A percentile compares a stretch with the other conserved stretches of the same genome.
Conservation (phyloP, 495 filamentous ascomycete species). For the Xylaria venustula region DNA sequence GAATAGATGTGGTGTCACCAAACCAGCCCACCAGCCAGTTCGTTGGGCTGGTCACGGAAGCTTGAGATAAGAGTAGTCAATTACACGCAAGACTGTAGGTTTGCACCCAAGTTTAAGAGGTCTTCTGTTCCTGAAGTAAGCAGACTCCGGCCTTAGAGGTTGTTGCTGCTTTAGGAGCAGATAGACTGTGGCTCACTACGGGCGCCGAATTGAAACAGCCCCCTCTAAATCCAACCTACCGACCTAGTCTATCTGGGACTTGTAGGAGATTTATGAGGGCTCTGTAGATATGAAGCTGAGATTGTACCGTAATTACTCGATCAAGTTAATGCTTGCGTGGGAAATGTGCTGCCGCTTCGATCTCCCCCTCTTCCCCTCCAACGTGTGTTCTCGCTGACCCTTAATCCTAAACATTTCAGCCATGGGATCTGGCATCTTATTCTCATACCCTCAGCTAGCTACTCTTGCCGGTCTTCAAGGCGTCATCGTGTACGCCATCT, state of each 20-base stretch:
- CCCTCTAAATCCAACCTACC: slow-evolving; percentile 48
- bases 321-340: slow-evolving; percentile 95
- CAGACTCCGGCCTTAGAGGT: slow-evolving; percentile 10
- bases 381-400: slow-evolving; percentile 23
- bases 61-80: slow-evolving; percentile 15
- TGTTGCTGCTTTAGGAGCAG: slow-evolving; percentile 9
- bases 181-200: slow-evolving; percentile 75
- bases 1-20: slow-evolving; percentile 31
- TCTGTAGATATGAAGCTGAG: slow-evolving; percentile 69
- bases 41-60: background rate
- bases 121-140: slow-evolving; percentile 16
- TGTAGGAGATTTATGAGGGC: slow-evolving; percentile 10
- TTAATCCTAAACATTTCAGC: slow-evolving; percentile 48
- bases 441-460: slow-evolving; percentile 74
- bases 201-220: slow-evolving; percentile 63
- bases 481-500: slow-evolving; percentile 66
- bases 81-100: slow-evolving; percentile 32
- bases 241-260: slow-evolving; percentile 14
- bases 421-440: slow-evolving; percentile 74
- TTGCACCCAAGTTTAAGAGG: slow-evolving; percentile 25
- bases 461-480: slow-evolving; percentile 77
- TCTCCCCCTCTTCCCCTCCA: slow-evolving; percentile 28
- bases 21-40: background rate
- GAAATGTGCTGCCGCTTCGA: slow-evolving; percentile 83
- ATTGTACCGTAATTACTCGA: slow-evolving; percentile 89